A percentile compares a stretch with the other conserved stretches of the same genome.
Evolutionary conservation across 2,329 filamentous ascomycete genomes (phyloP).

Genomic region (Trichoderma cornu-damae): DNA sequence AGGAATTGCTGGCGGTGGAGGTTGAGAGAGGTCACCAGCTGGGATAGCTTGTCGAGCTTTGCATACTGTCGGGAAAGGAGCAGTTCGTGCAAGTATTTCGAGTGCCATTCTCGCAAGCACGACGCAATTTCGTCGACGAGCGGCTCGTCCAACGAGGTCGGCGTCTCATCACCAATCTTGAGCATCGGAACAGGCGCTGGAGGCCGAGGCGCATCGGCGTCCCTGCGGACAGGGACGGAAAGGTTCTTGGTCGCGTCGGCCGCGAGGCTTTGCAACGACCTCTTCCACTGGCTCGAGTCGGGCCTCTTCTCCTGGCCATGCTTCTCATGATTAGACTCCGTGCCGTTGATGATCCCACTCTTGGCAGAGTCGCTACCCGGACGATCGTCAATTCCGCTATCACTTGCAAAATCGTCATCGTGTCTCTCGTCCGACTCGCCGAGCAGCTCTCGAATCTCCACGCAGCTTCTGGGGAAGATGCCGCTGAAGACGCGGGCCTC

Average conservation of each 20-base stretch:
- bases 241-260: constrained; percentile 40
- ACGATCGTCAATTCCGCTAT: constrained; percentile 29
- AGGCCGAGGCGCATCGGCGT: constrained; percentile 68
- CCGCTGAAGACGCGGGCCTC: constrained; percentile 97
- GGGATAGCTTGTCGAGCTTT: constrained; percentile 73
- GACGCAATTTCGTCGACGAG: constrained; percentile 96
- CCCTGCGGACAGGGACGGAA: constrained; percentile 49
- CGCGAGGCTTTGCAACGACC: constrained; percentile 34
- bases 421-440: constrained; percentile 62
- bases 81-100: constrained; percentile 89
- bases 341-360: constrained; percentile 43
- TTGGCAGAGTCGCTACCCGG: constrained; percentile 49
- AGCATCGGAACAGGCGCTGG: constrained; percentile 93
- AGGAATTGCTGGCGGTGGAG: constrained; percentile 81
- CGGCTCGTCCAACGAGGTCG: constrained; percentile 81
- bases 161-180: constrained; percentile 95
- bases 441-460: constrained; percentile 89
- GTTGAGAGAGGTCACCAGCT: constrained; percentile 77
- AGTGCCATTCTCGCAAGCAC: constrained; percentile 96
- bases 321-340: constrained; percentile 36
- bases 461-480: constrained; percentile 91
- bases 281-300: constrained; percentile 27
- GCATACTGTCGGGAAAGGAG: constrained; percentile 77
- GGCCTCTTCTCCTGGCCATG: constrained; percentile 29
- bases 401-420: constrained; percentile 35